Percentiles rank a stretch among this genome's conserved stretches.
Evolutionary conservation across 2,329 filamentous ascomycete species (phyloP).

Genomic region (Chaetomiaceae sp.): DNA sequence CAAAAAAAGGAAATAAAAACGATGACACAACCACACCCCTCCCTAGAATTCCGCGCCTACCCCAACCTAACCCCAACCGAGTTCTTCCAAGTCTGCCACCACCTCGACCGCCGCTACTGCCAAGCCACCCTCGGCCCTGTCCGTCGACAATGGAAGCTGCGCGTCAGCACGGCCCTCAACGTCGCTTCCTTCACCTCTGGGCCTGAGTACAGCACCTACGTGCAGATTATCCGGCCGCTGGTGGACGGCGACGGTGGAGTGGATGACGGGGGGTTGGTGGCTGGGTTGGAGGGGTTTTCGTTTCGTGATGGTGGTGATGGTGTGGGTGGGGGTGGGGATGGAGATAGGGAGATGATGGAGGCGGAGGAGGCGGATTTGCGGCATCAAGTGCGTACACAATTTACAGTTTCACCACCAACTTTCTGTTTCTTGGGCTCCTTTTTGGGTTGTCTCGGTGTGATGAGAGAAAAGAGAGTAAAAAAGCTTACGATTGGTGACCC

Average conservation of each 20-base stretch:
- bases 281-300: conserved; percentile 42
- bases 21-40: not conserved
- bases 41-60: conserved; percentile 47
- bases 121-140: conserved; percentile 52
- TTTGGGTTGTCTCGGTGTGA: too few relatives aligned
- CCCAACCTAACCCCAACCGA: conserved; percentile 58
- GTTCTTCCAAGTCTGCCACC: conserved; percentile 61
- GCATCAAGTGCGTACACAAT: conserved; percentile 16
- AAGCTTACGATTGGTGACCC: too few relatives aligned
- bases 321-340: conserved; percentile 21
- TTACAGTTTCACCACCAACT: too few relatives aligned
- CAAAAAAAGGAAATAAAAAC: too few relatives aligned
- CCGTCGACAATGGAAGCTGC: conserved; percentile 51
- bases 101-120: conserved; percentile 55
- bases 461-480: too few relatives aligned
- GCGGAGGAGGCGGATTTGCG: conserved; percentile 44
- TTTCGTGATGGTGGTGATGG: conserved; percentile 28
- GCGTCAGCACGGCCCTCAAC: conserved; percentile 47
- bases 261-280: conserved; percentile 43
- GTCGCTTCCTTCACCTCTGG: conserved; percentile 36
- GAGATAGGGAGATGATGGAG: conserved; percentile 45
- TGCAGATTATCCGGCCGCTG: conserved; percentile 53
- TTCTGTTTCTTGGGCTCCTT: too few relatives aligned
- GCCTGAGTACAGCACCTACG: conserved; percentile 45
- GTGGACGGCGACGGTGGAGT: conserved; percentile 38